Percentiles rank a stretch among this genome's conserved stretches.
These are phyloP conservation scores for Kodamaea sp. DNA, from an alignment of 1,139 yeast species.

Conservation along the genomic window DNA sequence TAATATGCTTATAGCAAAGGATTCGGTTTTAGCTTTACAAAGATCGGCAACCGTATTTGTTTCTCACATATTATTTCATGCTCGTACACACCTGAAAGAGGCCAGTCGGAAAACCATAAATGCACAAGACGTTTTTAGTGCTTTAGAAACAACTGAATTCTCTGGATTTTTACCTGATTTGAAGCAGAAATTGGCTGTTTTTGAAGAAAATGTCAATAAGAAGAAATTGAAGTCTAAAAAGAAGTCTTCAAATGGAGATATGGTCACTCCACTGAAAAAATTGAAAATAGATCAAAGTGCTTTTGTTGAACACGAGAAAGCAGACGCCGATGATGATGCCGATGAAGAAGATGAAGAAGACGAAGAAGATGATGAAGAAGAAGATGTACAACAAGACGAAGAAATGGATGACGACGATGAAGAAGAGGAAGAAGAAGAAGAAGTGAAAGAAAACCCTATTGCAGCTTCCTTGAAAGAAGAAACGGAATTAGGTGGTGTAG, in stretches of 20 bases:
- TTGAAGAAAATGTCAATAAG: constrained; percentile 34
- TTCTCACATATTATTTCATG: constrained; percentile 60
- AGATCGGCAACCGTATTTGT: constrained; percentile 73
- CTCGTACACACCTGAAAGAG: constrained; percentile 51
- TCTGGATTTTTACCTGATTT: constrained; percentile 52
- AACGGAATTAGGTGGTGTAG: constrained; percentile 20
- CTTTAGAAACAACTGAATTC: constrained; percentile 55
- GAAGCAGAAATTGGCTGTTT: constrained; percentile 46
- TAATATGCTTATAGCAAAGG: constrained; percentile 54
- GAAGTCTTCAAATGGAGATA: constrained; percentile 1
- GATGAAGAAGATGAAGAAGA: constrained; percentile 25
- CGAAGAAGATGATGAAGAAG: constrained; percentile 22
- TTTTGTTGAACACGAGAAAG: background rate
- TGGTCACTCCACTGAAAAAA: constrained; percentile 11
- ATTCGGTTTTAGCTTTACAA: constrained; percentile 62
- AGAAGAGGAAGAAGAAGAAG: constrained; percentile 21
- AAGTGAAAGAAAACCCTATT: constrained; percentile 20
- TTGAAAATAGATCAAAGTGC: constrained; percentile 7
- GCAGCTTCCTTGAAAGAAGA: constrained; percentile 23
- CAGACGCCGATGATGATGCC: constrained; percentile 12
- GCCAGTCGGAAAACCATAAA: constrained; percentile 58
- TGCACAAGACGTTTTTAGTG: constrained; percentile 61
- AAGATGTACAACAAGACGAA: constrained; percentile 13
- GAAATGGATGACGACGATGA: constrained; percentile 13
- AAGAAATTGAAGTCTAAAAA: constrained; percentile 31